A percentile compares a stretch with the other conserved stretches of the same genome.
These are phyloP conservation scores for Vitis rupestris DNA, from an alignment of 164 flowering plant species.

Conservation along the genomic window DNA sequence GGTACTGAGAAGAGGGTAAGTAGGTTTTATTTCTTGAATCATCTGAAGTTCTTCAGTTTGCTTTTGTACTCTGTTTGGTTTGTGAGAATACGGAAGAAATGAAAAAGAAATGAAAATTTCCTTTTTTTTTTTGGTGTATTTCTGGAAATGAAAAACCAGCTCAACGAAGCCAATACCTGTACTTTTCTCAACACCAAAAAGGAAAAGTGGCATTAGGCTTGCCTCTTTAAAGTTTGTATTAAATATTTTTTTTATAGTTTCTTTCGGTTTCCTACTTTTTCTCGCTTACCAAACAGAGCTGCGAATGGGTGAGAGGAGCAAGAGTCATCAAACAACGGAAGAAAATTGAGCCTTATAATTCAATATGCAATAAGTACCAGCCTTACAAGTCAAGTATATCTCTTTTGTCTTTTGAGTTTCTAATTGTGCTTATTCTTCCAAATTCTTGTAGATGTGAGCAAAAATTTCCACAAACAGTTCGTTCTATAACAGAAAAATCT, in stretches of 20 bases:
- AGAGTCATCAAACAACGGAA: slow-evolving; percentile 4
- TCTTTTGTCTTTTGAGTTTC: background rate
- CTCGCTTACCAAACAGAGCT: slow-evolving; percentile 6
- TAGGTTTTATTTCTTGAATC: too few relatives aligned
- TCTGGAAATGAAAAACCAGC: too few relatives aligned
- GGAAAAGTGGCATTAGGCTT: too few relatives aligned
- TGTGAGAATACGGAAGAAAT: slow-evolving; percentile 1
- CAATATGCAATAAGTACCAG: too few relatives aligned
- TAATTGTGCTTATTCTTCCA: background rate
- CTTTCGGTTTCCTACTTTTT: slow-evolving; percentile 2
- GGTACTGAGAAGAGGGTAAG: too few relatives aligned
- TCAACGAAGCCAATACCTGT: too few relatives aligned
- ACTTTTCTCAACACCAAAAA: too few relatives aligned
- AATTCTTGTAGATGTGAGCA: slow-evolving; percentile 19
- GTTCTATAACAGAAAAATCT: background rate
- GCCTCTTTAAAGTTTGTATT: too few relatives aligned
- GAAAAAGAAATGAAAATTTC: background rate
- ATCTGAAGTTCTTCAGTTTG: too few relatives aligned
- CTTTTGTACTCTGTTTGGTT: slow-evolving; percentile 3
- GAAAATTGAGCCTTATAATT: background rate
- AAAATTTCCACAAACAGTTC: background rate
- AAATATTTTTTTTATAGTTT: background rate
- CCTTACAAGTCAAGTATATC: too few relatives aligned
- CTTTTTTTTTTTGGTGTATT: too few relatives aligned
- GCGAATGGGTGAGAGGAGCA: background rate